These are phyloP conservation scores for Phytopythium boreale DNA, from an alignment of 352 stramenopile species.

Conservation along the genomic window DNA sequence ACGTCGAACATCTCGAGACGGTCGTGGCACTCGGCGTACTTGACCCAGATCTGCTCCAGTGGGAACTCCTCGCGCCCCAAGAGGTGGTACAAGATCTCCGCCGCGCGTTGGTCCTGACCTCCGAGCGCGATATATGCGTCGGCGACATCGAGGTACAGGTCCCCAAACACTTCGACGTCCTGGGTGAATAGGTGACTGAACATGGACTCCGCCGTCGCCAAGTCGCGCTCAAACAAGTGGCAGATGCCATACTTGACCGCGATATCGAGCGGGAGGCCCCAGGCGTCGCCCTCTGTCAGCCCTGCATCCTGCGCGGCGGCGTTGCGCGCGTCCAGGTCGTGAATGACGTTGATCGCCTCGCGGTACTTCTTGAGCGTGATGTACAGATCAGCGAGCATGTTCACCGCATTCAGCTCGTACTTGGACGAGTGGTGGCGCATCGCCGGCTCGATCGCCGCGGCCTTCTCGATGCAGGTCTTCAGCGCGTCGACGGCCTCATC, in stretches of 20 bases:
- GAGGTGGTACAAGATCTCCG: constrained; percentile 65
- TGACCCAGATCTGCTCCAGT: constrained; percentile 79
- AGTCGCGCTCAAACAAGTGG: constrained; percentile 74
- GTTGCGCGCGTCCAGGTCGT: constrained; percentile 69
- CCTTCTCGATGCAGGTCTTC: constrained; percentile 83
- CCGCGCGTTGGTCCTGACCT: constrained; percentile 61
- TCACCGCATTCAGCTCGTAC: constrained; percentile 84
- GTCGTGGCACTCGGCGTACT: constrained; percentile 74
- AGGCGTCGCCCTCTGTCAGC: constrained; percentile 61
- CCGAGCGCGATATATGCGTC: constrained; percentile 76
- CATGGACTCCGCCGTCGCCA: constrained; percentile 72
- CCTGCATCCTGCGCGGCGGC: constrained; percentile 51
- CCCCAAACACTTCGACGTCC: constrained; percentile 81
- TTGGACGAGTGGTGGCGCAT: constrained; percentile 64
- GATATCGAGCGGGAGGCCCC: constrained; percentile 78
- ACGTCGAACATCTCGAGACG: constrained; percentile 57
- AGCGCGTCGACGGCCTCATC: constrained; percentile 82
- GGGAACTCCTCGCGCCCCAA: constrained; percentile 66
- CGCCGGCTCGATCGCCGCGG: constrained; percentile 49
- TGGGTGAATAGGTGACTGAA: constrained; percentile 83
- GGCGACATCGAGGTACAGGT: constrained; percentile 81
- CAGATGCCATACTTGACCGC: constrained; percentile 87
- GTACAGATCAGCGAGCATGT: constrained; percentile 86
- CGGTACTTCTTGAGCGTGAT: constrained; percentile 86
- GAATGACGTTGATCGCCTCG: constrained; percentile 76